A percentile compares a stretch with the other conserved stretches of the same genome.
These are phyloP conservation scores for Plenodomus lindquistii DNA, from an alignment of 2,329 filamentous ascomycete genomes.

Conservation along the genomic window DNA sequence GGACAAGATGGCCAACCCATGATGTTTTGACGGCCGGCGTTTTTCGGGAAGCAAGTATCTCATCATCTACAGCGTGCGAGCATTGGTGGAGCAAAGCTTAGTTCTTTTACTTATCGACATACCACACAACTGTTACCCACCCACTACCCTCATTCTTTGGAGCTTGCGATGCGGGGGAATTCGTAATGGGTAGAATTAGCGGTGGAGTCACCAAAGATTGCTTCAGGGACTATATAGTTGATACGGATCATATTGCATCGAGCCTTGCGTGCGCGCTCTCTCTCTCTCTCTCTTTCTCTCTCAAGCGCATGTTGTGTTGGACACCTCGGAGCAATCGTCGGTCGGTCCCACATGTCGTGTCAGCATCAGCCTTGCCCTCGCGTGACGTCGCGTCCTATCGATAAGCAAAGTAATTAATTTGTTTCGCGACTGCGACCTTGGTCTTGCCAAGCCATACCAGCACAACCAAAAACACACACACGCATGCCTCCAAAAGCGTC, in stretches of 20 bases:
- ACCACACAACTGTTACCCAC: conserved; percentile 29
- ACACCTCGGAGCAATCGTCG: no score
- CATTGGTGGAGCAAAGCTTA: conserved; percentile 44
- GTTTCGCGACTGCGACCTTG: conserved; percentile 16
- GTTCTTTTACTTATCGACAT: conserved; percentile 37
- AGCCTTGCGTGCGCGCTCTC: no score
- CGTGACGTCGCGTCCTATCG: conserved; percentile 33
- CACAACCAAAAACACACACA: conserved; percentile 1
- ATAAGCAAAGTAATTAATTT: conserved; percentile 28
- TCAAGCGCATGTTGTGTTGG: no score
- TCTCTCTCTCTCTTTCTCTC: not conserved
- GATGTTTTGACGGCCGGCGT: conserved; percentile 28
- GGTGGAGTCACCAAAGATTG: not conserved
- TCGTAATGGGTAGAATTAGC: conserved; percentile 32
- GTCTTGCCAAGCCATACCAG: not conserved
- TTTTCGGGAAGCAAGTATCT: conserved; percentile 29
- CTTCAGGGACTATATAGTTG: conserved; percentile 1
- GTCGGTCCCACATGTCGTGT: no score
- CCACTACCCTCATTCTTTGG: conserved; percentile 11
- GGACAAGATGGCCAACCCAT: conserved; percentile 7
- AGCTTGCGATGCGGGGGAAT: conserved; percentile 16
- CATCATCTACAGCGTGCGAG: conserved; percentile 47
- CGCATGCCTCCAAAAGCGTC: conserved; percentile 38
- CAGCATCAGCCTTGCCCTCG: conserved; percentile 6
- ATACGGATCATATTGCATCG: conserved; percentile 9